Conservation (phyloP, 73 alveolate species). For the Paramecium tetraurelia region DNA sequence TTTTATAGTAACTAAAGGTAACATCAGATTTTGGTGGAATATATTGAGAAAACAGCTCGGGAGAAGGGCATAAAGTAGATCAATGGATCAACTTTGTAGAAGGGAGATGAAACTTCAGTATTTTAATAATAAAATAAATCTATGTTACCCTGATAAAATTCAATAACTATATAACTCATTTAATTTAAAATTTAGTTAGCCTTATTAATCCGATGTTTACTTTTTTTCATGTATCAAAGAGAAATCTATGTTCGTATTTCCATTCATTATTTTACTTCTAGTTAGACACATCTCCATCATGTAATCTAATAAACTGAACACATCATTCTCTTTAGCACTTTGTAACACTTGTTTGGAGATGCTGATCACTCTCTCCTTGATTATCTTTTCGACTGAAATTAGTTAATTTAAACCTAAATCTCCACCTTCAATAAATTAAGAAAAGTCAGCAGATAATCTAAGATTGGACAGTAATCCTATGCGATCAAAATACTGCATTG, state of each 20-base stretch:
- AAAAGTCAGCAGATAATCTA: neutral
- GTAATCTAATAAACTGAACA: neutral
- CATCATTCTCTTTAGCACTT: neutral
- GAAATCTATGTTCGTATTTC: neutral
- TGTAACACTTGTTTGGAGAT: neutral
- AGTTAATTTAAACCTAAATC: neutral
- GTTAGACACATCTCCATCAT: neutral
- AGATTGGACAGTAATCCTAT: neutral
- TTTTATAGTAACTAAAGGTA: neutral
- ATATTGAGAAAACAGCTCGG: neutral
- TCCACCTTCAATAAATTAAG: neutral
- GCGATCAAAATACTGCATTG: neutral
- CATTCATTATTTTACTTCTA: neutral
- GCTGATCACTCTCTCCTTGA: neutral
- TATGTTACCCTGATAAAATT: neutral
- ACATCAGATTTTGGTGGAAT: neutral
- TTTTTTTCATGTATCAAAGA: conserved; percentile 4
- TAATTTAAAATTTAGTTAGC: neutral
- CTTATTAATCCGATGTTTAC: neutral
- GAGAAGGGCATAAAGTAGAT: neutral
- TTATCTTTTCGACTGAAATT: neutral
- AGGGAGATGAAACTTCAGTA: conserved; percentile 18
- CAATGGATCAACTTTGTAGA: neutral
- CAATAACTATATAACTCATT: neutral
- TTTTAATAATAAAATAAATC: neutral